These are phyloP conservation scores for Trichosanthes truncata DNA, from an alignment of 306 rosid species.

Conservation along the genomic window DNA sequence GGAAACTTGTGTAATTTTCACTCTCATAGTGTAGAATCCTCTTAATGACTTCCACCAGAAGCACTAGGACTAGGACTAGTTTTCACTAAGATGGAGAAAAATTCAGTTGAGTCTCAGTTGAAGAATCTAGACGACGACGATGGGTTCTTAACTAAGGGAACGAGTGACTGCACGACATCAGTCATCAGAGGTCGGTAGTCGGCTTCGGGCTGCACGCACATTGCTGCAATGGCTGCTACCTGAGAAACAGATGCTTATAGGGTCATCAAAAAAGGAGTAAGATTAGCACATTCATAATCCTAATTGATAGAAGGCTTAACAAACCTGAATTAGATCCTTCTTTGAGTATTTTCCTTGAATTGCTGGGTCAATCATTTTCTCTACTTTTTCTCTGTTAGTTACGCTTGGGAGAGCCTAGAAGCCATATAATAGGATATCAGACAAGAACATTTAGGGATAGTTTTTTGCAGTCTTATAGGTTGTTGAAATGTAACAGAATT, in stretches of 20 bases:
- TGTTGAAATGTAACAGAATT: neutral
- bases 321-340: slow-evolving; percentile 89
- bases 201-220: slow-evolving; percentile 98
- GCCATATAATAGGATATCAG: neutral
- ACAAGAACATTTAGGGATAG: neutral
- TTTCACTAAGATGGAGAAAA: neutral
- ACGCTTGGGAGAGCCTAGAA: slow-evolving; percentile 85
- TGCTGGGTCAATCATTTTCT: slow-evolving; percentile 89
- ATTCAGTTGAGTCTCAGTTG: slow-evolving; percentile 19
- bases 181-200: slow-evolving; percentile 90
- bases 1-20: neutral
- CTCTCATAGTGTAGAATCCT: neutral
- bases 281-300: neutral
- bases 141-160: slow-evolving; percentile 55
- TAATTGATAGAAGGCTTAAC: neutral
- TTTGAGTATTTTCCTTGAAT: slow-evolving; percentile 65
- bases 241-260: slow-evolving; percentile 11
- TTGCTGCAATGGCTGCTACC: slow-evolving; percentile 96
- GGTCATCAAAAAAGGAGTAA: neutral
- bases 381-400: slow-evolving; percentile 69
- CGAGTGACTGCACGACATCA: slow-evolving; percentile 82
- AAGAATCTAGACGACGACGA: slow-evolving; percentile 49
- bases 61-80: neutral
- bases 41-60: neutral
- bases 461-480: neutral